Evolutionary conservation across 2,329 filamentous ascomycete species (phyloP), one percentile per base, ranked within the genome.

Genomic region (Lasiodiplodia theobromae): DNA sequence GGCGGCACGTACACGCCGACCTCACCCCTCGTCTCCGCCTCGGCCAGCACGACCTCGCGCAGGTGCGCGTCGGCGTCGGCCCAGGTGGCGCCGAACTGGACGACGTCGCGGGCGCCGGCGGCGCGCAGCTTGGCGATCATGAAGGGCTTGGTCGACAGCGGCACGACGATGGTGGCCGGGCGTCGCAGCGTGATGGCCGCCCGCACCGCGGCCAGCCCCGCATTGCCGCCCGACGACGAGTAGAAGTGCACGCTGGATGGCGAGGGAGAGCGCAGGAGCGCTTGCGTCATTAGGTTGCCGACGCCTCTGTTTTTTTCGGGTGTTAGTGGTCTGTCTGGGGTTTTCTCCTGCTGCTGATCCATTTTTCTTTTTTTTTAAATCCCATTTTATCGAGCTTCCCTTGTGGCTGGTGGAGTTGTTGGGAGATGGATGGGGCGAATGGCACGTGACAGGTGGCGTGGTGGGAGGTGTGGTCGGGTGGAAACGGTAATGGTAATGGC

Each of bases 191-290:
- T 83, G 31, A 83, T 82, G 16, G 92, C 91, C 1, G 93, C 91
- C 60, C 88, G 89, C 16, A 92, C 92, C 74, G 91, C 93, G 1
- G 93, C 93, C 3, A 97, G 87, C 1, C 93, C 93, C 2, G 93
- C 93, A 76, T 97, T 97, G 68, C 93, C 93, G 69, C 92, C 93
- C 2, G 89, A 92, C 16, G 90, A 91, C 75, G 87, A 91, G 82
- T 92, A 96, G 85, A 96, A 95, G 82, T 92, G 91, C 2, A 85
- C 80, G 6, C 58, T 25, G 73, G 72, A 49, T 73, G 68, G 74
- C 70, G 4, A 72, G 4, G 70, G 70, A 81, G 73, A 71, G 78
- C 75, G 76, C 74, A 80, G 78, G 23, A 83, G 80, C 66, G 77
- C 74, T 70, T 83, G 82, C 66, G 89, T 84, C 77, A 93, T 89